Conservation (phyloP, 352 stramenopile genomes). For the Phytopythium vexans region DNA sequence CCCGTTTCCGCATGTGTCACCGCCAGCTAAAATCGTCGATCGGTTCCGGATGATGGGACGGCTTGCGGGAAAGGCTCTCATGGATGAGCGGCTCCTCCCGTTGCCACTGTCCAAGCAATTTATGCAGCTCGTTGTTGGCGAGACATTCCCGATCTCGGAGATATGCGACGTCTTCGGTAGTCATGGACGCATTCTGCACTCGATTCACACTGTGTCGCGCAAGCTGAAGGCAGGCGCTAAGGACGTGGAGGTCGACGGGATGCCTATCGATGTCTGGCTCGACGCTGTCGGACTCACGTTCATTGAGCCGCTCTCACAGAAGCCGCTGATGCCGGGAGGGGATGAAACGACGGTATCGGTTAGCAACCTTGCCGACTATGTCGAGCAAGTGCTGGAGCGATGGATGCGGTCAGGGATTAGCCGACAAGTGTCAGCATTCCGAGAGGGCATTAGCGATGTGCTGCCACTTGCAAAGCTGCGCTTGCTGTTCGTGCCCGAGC, state of each 20-base stretch:
- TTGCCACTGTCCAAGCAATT: constrained; percentile 74
- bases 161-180: constrained; percentile 58
- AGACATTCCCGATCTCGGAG: constrained; percentile 50
- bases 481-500: constrained; percentile 62
- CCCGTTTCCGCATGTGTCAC: constrained; percentile 45
- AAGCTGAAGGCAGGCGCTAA: constrained; percentile 20
- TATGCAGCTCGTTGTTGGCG: constrained; percentile 69
- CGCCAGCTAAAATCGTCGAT: constrained; percentile 41
- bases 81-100: constrained; percentile 76
- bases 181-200: constrained; percentile 57
- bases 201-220: constrained; percentile 43
- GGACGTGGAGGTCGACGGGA: constrained; percentile 55
- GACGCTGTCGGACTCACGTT: constrained; percentile 68
- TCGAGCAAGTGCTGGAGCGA: constrained; percentile 47
- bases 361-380: constrained; percentile 53
- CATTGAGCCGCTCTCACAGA: constrained; percentile 74
- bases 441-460: constrained; percentile 72
- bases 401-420: constrained; percentile 69
- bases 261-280: constrained; percentile 52
- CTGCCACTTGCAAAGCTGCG: constrained; percentile 67
- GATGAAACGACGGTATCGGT: constrained; percentile 43
- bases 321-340: constrained; percentile 44
- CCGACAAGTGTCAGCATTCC: constrained; percentile 68
- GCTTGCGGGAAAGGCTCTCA: constrained; percentile 75
- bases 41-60: constrained; percentile 82